Conservation (phyloP, 306 rosid species). For the Fragaria ananassa region DNA sequence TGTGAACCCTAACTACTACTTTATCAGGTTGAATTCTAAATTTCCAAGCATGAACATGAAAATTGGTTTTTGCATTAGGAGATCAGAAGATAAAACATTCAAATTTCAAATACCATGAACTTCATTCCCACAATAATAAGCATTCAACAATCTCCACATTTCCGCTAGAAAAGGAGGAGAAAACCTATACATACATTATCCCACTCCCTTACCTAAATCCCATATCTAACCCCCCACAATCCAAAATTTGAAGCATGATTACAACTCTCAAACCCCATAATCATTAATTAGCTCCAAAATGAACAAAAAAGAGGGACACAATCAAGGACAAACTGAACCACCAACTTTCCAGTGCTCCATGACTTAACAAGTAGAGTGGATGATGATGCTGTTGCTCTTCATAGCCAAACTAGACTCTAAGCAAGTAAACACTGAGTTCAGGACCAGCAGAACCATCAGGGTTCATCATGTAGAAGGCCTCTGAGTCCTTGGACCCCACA, state of each 20-base stretch:
- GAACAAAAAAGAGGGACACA: not conserved
- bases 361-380: not conserved
- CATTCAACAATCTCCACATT: not conserved
- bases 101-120: not conserved
- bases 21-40: not conserved
- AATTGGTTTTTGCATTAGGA: not conserved
- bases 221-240: not conserved
- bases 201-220: not conserved
- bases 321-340: not conserved
- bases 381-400: not conserved
- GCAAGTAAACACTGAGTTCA: slow-evolving; percentile 78
- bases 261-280: not conserved
- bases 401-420: slow-evolving; percentile 48
- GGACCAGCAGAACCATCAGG: slow-evolving; percentile 78
- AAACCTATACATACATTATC: slow-evolving; percentile 8
- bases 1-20: too few species aligned
- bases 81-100: not conserved
- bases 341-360: not conserved
- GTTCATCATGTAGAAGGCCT: slow-evolving; percentile 84
- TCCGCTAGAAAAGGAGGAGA: not conserved
- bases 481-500: slow-evolving; percentile 81
- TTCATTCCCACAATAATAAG: not conserved
- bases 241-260: slow-evolving; percentile 5
- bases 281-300: slow-evolving; percentile 5
- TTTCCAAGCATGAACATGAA: not conserved